These are phyloP conservation scores for Allium sativum DNA, from an alignment of 106 monocot genomes.

Conservation along the genomic window DNA sequence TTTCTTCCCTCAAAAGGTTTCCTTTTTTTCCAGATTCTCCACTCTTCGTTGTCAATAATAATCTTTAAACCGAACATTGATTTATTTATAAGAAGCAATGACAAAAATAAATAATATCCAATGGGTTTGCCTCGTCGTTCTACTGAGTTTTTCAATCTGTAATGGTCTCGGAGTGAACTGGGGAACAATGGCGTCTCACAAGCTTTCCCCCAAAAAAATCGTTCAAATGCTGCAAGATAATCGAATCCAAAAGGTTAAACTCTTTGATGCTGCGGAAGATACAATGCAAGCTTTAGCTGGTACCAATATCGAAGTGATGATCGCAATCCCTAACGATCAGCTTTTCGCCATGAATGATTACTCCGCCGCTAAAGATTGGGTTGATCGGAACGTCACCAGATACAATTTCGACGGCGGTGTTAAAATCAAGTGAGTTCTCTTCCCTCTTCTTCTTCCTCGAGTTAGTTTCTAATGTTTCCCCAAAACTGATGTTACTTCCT, in stretches of 20 bases:
- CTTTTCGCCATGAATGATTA: conserved; percentile 30
- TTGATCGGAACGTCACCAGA: conserved; percentile 21
- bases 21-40: background rate
- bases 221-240: conserved; percentile 47
- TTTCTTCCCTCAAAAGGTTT: background rate
- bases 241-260: conserved; percentile 49
- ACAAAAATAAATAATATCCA: background rate
- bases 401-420: conserved; percentile 44
- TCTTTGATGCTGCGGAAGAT: conserved; percentile 25
- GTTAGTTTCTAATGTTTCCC: too few relatives aligned
- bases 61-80: background rate
- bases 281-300: conserved; percentile 34
- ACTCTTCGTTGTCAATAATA: background rate
- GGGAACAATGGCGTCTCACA: conserved; percentile 47
- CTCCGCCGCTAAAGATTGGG: conserved; percentile 33
- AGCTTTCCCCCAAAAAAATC: conserved; percentile 34
- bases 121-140: conserved; percentile 1
- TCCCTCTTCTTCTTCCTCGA: background rate
- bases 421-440: conserved; percentile 27
- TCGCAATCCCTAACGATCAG: conserved; percentile 41
- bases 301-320: conserved; percentile 34
- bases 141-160: background rate
- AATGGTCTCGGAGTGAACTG: conserved; percentile 36
- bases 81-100: background rate
- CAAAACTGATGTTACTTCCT: too few relatives aligned